Conservation (phyloP, 2,329 filamentous ascomycete species). For the Fusarium duplospermum region DNA sequence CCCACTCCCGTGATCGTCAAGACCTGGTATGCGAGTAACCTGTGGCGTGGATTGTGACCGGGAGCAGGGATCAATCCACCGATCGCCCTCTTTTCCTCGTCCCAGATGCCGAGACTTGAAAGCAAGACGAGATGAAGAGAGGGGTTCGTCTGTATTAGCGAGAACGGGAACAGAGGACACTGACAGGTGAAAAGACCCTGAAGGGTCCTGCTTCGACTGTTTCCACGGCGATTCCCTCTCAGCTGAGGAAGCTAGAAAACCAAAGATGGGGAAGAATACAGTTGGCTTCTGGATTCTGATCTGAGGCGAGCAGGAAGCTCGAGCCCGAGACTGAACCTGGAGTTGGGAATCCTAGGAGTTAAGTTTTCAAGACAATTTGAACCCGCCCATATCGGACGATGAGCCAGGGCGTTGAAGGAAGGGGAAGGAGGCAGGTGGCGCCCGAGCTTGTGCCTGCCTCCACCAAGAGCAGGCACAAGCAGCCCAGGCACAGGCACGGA, state of each 20-base stretch:
- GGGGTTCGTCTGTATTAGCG: neutral
- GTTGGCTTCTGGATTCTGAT: slow-evolving; percentile 21
- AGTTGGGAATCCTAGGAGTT: slow-evolving; percentile 20
- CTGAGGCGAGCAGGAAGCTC: slow-evolving; percentile 27
- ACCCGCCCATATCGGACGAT: slow-evolving; percentile 36
- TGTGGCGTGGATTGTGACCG: slow-evolving; percentile 12
- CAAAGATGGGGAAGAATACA: slow-evolving; percentile 16
- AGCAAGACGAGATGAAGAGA: neutral
- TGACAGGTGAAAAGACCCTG: slow-evolving; percentile 3
- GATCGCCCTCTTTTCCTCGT: slow-evolving; percentile 17
- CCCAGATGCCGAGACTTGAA: neutral
- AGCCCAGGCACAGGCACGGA: neutral
- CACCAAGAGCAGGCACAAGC: neutral
- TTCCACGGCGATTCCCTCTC: slow-evolving; percentile 3
- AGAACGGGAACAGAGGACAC: neutral
- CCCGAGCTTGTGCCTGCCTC: neutral
- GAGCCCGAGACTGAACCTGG: slow-evolving; percentile 33
- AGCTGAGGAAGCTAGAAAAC: slow-evolving; percentile 13
- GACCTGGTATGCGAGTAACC: slow-evolving; percentile 14
- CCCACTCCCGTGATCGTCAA: slow-evolving; percentile 15
- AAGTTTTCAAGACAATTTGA: slow-evolving; percentile 10
- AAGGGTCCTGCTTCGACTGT: slow-evolving; percentile 8
- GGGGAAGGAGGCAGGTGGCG: neutral
- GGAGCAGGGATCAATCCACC: slow-evolving; percentile 18
- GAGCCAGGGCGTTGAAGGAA: neutral